Evolutionary conservation across 371 early-diverging fungal genomes (phyloP), one percentile per base, ranked within the genome.

Genomic region (Choanephora cucurbitarum): DNA sequence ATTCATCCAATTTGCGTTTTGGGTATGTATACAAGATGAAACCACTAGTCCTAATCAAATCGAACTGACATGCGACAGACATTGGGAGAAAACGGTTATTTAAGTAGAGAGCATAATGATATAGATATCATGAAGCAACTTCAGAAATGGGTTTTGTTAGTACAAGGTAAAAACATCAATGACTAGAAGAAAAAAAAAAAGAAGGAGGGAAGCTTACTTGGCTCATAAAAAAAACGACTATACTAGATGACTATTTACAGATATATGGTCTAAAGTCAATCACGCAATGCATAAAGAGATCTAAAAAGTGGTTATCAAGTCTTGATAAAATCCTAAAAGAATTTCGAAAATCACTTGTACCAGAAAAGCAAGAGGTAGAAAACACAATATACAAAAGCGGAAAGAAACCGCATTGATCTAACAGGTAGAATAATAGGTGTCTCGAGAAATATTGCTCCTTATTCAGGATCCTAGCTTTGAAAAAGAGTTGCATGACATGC

Each of bases 21-120:
- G 53, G 57, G 70, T 59, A 58, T 59, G 15, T 23, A 1, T 28
- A 46, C 34, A 24, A 45, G 32, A 45, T 14, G 10, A 8, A 24
- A 10, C 9, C 33, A 41, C 32, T 42, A 42, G 41, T 24, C 14
- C 21, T 21, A 15, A 47, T 13, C 28, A 1, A 19, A 18, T 31
- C 21, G 28, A 24, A 2, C 7, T 4, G 5, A 37, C n/a, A n/a
- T n/a, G n/a, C 6, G 19, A 5, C 58, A 72, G 72, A 63, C 46
- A 14, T 31, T 72, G 19, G 66, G 72, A 18, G 70, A 77, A 45
- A 52, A 70, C 53, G 60, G 68, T 1, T 72, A 77, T 47, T 41
- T 70, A 13, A 60, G 63, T 13, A 34, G 19, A 0, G 24, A 51
- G 15, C 23, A 58, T n/a, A 49, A 64, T 2, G 70, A 72, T 14